Evolutionary conservation across 2,329 filamentous ascomycete genomes (phyloP).

Genomic region (Mycosphaerella sp.): DNA sequence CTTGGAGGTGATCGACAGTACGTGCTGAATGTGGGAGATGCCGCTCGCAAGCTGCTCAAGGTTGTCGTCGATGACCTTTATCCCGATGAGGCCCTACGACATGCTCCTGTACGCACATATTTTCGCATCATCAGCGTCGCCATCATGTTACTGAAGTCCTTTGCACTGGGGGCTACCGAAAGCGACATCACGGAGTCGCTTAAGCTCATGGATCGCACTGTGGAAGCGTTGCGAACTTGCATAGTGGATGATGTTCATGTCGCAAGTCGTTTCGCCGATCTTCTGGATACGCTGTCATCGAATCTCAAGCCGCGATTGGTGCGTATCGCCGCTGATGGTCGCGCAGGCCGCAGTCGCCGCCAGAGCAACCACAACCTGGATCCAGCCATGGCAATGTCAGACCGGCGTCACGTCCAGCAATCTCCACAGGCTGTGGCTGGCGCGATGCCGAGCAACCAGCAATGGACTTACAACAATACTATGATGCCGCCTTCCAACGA

Average conservation of each 20-base stretch:
- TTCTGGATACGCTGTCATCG: constrained; percentile 71
- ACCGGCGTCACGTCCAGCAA: constrained; percentile 16
- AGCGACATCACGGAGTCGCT: constrained; percentile 72
- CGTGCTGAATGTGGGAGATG: constrained; percentile 66
- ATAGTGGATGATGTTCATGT: constrained; percentile 82
- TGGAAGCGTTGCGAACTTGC: constrained; percentile 66
- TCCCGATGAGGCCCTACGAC: constrained; percentile 69
- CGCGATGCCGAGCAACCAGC: constrained; percentile 13
- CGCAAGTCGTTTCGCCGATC: constrained; percentile 74
- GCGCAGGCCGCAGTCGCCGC: constrained; percentile 23
- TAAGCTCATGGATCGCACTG: constrained; percentile 65
- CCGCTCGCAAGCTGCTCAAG: constrained; percentile 66
- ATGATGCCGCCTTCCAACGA: constrained; percentile 9
- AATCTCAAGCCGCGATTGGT: constrained; percentile 66
- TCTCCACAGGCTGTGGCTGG: constrained; percentile 16
- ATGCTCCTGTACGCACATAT: constrained; percentile 76
- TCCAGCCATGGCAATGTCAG: constrained; percentile 8
- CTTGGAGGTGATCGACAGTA: constrained; percentile 56
- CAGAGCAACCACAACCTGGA: constrained; percentile 18
- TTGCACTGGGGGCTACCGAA: constrained; percentile 71
- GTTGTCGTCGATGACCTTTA: constrained; percentile 71
- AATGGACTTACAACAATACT: constrained; percentile 23
- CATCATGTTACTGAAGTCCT: constrained; percentile 79
- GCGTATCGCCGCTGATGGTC: constrained; percentile 47
- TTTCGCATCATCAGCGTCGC: constrained; percentile 80